Percentiles rank a stretch among this genome's conserved stretches.
Evolutionary conservation across 306 rosid species (phyloP).

Genomic region (Vigna radiata): DNA sequence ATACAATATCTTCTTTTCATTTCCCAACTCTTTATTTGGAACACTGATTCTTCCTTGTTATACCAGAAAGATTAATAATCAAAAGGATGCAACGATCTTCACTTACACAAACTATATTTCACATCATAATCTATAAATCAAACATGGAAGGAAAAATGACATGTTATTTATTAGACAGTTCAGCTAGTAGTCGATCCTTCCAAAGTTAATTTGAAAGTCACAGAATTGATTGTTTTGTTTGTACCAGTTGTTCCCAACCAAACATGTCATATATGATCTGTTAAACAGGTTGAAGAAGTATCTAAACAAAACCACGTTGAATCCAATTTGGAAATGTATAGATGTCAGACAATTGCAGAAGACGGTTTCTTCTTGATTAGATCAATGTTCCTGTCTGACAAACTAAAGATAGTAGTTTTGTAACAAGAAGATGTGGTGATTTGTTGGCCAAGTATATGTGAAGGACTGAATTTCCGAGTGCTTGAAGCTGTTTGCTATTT

Average conservation of each 20-base stretch:
- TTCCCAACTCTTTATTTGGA: background rate
- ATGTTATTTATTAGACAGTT: background rate
- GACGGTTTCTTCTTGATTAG: background rate
- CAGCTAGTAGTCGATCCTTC: background rate
- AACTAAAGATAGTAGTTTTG: background rate
- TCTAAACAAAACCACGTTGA: background rate
- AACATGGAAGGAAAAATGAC: background rate
- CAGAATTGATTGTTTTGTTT: background rate
- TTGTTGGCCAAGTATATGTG: background rate
- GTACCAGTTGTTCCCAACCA: background rate
- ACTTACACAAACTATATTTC: background rate
- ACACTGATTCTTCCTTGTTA: background rate
- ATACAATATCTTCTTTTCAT: conserved; percentile 23
- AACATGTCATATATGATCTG: background rate
- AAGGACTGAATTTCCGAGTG: too few relatives aligned
- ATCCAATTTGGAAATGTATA: conserved; percentile 8
- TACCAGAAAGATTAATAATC: conserved; percentile 6
- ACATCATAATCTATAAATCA: background rate
- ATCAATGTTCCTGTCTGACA: background rate
- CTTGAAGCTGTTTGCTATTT: background rate
- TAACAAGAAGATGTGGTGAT: too few relatives aligned
- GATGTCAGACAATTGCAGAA: background rate
- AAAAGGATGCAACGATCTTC: background rate
- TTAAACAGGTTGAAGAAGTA: conserved; percentile 23
- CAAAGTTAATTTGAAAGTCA: conserved; percentile 5